phyloP scores from a whole-genome alignment of 495 filamentous ascomycete species.

The Talaromyces proteolyticus region DNA sequence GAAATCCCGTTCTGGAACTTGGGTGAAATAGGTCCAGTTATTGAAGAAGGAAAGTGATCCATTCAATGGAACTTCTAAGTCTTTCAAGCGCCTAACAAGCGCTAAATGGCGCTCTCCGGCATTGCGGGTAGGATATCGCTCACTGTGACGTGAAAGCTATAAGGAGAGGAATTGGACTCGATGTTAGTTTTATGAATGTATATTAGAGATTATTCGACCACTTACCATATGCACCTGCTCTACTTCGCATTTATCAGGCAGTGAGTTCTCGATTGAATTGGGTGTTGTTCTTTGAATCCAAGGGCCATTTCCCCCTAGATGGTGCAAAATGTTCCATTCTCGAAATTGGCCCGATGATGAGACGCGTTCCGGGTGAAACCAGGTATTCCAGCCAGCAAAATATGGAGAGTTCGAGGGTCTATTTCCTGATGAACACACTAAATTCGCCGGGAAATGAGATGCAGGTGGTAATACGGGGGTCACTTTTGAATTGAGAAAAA shows the following conservation, averaged over 20 bases:
- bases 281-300: conserved; percentile 49
- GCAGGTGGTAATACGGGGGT: not conserved
- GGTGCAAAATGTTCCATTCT: conserved; percentile 49
- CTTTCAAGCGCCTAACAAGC: conserved; percentile 37
- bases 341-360: not conserved
- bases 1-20: conserved; percentile 29
- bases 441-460: not conserved
- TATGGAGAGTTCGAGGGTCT: conserved; percentile 13
- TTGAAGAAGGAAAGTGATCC: conserved; percentile 50
- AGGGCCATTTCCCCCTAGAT: conserved; percentile 54
- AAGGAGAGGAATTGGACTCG: not conserved
- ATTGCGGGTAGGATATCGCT: conserved; percentile 51
- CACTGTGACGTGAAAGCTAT: conserved; percentile 54
- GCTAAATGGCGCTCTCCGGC: conserved; percentile 48
- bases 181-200: not conserved
- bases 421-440: not conserved
- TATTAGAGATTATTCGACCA: not conserved
- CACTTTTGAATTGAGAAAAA: not conserved
- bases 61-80: conserved; percentile 31
- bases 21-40: conserved; percentile 50
- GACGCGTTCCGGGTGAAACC: conserved; percentile 10
- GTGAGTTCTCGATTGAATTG: conserved; percentile 27
- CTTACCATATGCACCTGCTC: conserved; percentile 56
- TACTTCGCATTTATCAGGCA: conserved; percentile 42
- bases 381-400: conserved; percentile 17